Percentiles rank a stretch among this genome's conserved stretches.
phyloP scores from a whole-genome alignment of 805 yeast species.

The Torulaspora maleeae region DNA sequence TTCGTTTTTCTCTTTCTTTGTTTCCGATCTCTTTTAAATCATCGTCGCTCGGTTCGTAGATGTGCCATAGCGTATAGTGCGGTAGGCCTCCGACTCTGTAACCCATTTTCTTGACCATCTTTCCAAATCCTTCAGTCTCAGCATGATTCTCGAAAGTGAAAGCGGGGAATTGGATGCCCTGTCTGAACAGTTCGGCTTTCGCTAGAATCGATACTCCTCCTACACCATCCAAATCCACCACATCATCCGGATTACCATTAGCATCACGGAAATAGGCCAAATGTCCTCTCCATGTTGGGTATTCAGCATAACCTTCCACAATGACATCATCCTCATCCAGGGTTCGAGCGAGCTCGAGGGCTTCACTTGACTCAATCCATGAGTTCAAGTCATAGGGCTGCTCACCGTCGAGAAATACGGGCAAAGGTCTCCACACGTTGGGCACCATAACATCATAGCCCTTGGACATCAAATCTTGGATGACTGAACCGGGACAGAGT shows the following conservation, averaged over 20 bases:
- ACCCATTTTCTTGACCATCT: constrained; percentile 74
- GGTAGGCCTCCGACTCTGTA: constrained; percentile 83
- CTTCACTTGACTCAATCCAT: constrained; percentile 88
- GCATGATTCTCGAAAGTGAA: constrained; percentile 81
- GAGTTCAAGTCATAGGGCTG: constrained; percentile 96
- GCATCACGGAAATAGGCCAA: constrained; percentile 65
- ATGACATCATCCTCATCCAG: constrained; percentile 78
- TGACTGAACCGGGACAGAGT: constrained; percentile 70
- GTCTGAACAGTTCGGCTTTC: constrained; percentile 66
- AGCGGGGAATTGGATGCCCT: constrained; percentile 81
- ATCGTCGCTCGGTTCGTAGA: constrained; percentile 84
- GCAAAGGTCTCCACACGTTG: constrained; percentile 96
- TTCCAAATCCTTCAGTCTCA: constrained; percentile 84
- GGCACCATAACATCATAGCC: constrained; percentile 72
- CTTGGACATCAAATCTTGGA: constrained; percentile 66
- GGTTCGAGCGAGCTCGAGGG: constrained; percentile 56
- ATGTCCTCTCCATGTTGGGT: constrained; percentile 82
- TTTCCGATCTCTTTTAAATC: constrained; percentile 66
- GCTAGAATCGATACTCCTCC: constrained; percentile 84
- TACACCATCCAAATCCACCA: constrained; percentile 74
- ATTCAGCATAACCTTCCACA: constrained; percentile 84
- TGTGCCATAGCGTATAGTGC: constrained; percentile 87
- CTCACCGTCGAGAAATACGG: constrained; percentile 72
- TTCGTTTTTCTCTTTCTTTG: constrained; percentile 62
- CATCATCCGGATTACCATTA: constrained; percentile 55